phyloP scores from a whole-genome alignment of 176 grass and related monocot genomes.

The Raddia distichophylla region DNA sequence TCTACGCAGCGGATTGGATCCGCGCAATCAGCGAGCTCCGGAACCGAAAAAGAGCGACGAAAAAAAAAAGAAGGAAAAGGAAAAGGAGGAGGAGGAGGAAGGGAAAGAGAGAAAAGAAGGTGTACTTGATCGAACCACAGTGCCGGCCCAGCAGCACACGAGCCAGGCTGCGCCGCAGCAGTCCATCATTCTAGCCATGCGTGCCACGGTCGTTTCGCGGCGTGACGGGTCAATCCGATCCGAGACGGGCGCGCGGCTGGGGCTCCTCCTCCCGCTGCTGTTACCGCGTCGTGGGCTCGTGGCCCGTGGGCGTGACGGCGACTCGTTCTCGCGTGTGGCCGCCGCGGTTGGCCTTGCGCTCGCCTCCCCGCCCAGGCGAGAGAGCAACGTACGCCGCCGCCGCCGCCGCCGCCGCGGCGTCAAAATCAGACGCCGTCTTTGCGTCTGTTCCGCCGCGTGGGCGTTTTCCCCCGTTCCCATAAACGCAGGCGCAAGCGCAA shows the following conservation, averaged over 20 bases:
- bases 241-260: too few species aligned
- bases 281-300: too few species aligned
- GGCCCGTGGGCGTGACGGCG: too few species aligned
- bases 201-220: not conserved
- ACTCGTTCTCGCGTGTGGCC: too few species aligned
- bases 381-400: constrained; percentile 30
- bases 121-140: constrained; percentile 20
- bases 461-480: constrained; percentile 27
- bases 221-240: too few species aligned
- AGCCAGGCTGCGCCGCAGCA: not conserved
- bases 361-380: constrained; percentile 28
- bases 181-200: not conserved
- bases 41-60: not conserved
- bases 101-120: not conserved
- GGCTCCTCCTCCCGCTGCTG: too few species aligned
- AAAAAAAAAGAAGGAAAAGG: not conserved
- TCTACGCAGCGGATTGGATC: not conserved
- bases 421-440: constrained; percentile 23
- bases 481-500: constrained; percentile 20
- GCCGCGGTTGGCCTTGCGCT: too few species aligned
- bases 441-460: not conserved
- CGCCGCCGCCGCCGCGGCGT: not conserved
- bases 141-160: not conserved
- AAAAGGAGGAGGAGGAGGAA: too few species aligned
- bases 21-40: constrained; percentile 17